A percentile compares a stretch with the other conserved stretches of the same genome.
phyloP scores from a whole-genome alignment of 208 protist genomes.

The Acanthamoeba royreba region DNA sequence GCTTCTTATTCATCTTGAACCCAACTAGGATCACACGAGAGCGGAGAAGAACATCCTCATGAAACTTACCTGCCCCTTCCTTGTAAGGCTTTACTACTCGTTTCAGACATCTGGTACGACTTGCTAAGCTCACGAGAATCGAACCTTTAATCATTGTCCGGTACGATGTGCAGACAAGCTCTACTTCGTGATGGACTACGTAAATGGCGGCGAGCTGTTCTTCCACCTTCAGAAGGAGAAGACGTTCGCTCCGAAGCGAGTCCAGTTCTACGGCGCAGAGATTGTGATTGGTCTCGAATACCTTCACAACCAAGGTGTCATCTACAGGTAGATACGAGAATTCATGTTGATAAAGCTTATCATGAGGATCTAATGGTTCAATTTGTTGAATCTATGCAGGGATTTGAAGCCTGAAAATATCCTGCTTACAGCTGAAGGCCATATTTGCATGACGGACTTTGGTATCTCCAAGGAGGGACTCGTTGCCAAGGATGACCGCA shows the following conservation, averaged over 20 bases:
- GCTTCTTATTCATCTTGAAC: no score
- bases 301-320: conserved; percentile 74
- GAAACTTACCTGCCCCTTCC: conserved; percentile 61
- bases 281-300: conserved; percentile 78
- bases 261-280: conserved; percentile 64
- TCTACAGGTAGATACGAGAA: no score
- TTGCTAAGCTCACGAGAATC: no score
- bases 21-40: conserved; percentile 72
- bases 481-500: conserved; percentile 58
- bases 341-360: no score
- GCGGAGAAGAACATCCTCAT: conserved; percentile 77
- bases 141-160: neutral
- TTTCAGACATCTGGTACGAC: neutral
- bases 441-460: conserved; percentile 81
- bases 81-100: conserved; percentile 92
- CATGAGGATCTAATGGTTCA: conserved; percentile 10
- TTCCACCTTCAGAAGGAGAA: conserved; percentile 85
- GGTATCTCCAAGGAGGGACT: conserved; percentile 74
- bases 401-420: conserved; percentile 3
- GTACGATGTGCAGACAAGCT: neutral
- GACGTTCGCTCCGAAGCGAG: neutral
- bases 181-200: conserved; percentile 76
- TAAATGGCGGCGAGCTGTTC: conserved; percentile 92
- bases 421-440: conserved; percentile 6
- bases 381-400: neutral